Evolutionary conservation across 257 asterid species (phyloP).

Genomic region (Nyctanthes arbortristis): DNA sequence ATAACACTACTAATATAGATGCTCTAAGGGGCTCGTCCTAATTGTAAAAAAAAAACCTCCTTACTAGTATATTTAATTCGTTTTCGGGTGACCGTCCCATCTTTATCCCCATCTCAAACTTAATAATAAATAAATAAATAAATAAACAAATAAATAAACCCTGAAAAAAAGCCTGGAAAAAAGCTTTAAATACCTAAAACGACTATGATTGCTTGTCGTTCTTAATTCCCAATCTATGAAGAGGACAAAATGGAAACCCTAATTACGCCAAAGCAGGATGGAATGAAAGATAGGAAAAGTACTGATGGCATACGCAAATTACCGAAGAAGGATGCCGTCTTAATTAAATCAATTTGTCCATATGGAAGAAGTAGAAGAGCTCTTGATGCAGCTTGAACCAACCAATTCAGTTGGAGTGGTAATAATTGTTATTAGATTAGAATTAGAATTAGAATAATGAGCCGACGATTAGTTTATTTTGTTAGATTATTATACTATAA

Average conservation of each 20-base stretch:
- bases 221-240: background rate
- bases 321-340: conserved; percentile 20
- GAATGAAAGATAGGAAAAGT: background rate
- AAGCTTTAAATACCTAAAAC: background rate
- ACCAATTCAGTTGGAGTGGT: background rate
- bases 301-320: background rate
- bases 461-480: too few species aligned
- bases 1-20: too few species aligned
- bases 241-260: background rate
- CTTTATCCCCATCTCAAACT: too few species aligned
- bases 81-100: too few species aligned
- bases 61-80: too few species aligned
- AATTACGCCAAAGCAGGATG: background rate
- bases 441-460: too few species aligned
- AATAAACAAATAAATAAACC: too few species aligned
- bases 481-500: too few species aligned
- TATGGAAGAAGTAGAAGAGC: background rate
- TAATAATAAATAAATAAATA: too few species aligned
- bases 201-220: background rate
- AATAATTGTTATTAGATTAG: too few species aligned
- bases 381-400: conserved; percentile 10
- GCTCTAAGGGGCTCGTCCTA: too few species aligned
- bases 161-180: background rate
- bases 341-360: background rate
- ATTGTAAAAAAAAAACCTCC: too few species aligned